phyloP scores from a whole-genome alignment of 1,284 basidiomycete genomes.

The Cryptococcus sp. region DNA sequence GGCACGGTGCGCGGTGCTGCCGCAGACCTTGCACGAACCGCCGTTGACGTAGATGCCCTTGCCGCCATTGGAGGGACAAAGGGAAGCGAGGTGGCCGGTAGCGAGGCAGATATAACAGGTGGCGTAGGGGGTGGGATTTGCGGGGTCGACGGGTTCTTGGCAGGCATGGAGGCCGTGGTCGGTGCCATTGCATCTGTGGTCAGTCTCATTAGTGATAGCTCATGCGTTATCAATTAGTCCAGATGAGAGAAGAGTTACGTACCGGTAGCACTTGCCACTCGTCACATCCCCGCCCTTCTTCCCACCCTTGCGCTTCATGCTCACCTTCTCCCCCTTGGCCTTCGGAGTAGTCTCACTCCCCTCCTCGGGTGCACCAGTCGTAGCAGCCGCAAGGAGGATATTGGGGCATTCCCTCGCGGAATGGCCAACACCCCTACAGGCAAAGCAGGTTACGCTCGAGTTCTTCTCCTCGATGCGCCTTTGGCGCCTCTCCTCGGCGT shows the following conservation, averaged over 20 bases:
- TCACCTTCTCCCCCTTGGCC: constrained; percentile 35
- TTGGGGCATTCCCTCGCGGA: constrained; percentile 77
- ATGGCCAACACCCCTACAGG: constrained; percentile 81
- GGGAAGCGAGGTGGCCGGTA: constrained; percentile 74
- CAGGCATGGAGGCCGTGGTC: constrained; percentile 76
- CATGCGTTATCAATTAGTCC: no score
- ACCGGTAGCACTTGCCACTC: constrained; percentile 82
- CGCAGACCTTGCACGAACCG: constrained; percentile 83
- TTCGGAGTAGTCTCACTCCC: constrained; percentile 13
- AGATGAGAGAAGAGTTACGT: constrained; percentile 25
- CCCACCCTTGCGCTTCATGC: constrained; percentile 37
- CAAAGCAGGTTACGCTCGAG: constrained; percentile 71
- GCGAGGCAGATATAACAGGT: constrained; percentile 85
- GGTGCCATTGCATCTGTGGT: constrained; percentile 73
- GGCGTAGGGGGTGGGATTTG: constrained; percentile 75
- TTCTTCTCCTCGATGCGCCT: constrained; percentile 64
- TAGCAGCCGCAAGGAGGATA: constrained; percentile 40
- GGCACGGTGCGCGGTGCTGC: constrained; percentile 77
- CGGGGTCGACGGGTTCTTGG: constrained; percentile 61
- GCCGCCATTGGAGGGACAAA: constrained; percentile 73
- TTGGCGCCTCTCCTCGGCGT: constrained; percentile 62
- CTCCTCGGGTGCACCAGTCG: constrained; percentile 4
- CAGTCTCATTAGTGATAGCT: not conserved
- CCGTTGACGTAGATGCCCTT: constrained; percentile 88
- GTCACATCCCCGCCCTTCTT: constrained; percentile 44